phyloP scores from a whole-genome alignment of 768 basidiomycete genomes.

The Hortiboletus flavorubellus region DNA sequence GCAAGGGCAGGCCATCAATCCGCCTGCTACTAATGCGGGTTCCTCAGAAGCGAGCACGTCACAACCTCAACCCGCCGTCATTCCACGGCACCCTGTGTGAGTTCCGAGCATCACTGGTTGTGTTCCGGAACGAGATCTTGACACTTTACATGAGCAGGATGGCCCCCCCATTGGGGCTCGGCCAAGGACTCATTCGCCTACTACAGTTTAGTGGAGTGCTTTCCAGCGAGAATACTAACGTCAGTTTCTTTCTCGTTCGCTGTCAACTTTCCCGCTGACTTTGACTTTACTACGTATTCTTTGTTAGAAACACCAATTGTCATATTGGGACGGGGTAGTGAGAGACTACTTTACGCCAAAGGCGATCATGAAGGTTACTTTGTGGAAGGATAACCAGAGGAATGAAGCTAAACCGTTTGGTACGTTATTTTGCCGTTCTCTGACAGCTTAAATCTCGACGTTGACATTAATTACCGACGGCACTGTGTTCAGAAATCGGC shows the following conservation, averaged over 20 bases:
- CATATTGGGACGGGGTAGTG: constrained; percentile 66
- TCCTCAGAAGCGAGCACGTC: constrained; percentile 31
- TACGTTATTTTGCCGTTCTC: constrained; percentile 35
- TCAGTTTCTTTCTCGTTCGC: constrained; percentile 13
- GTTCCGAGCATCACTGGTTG: constrained; percentile 7
- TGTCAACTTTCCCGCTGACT: constrained; percentile 2
- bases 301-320: constrained; percentile 55
- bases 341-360: constrained; percentile 68
- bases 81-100: constrained; percentile 32
- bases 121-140: constrained; percentile 8
- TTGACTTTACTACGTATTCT: not conserved
- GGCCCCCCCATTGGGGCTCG: constrained; percentile 42
- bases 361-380: constrained; percentile 71
- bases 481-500: constrained; percentile 59
- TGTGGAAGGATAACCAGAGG: constrained; percentile 84
- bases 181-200: constrained; percentile 63
- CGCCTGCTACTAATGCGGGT: constrained; percentile 22
- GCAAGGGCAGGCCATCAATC: constrained; percentile 23
- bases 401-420: constrained; percentile 83
- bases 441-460: constrained; percentile 1
- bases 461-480: constrained; percentile 9
- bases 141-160: constrained; percentile 26
- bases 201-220: constrained; percentile 70
- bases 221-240: constrained; percentile 51
- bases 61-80: constrained; percentile 30